These are phyloP conservation scores for Curvularia sp. DNA, from an alignment of 2,329 filamentous ascomycete species.

Conservation along the genomic window DNA sequence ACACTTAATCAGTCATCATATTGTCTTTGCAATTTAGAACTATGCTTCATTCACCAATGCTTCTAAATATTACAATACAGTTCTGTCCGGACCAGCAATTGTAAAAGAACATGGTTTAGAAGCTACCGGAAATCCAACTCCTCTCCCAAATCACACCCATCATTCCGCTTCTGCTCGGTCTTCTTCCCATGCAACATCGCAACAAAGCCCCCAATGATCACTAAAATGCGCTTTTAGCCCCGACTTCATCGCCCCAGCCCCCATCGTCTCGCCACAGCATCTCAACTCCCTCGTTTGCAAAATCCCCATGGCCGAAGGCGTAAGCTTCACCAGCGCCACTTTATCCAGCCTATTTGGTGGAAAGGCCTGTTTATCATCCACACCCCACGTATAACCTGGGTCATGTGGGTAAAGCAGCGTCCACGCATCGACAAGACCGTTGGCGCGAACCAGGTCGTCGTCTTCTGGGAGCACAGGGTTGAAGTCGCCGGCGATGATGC, in stretches of 20 bases:
- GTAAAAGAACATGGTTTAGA: too few relatives aligned
- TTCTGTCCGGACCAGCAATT: too few relatives aligned
- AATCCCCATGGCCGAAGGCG: conserved; percentile 1
- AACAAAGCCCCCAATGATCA: conserved; percentile 15
- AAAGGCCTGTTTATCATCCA: conserved; percentile 11
- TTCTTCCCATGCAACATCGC: conserved; percentile 6
- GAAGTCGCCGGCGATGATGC: conserved; percentile 12
- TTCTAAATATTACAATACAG: too few relatives aligned
- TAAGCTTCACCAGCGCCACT: conserved; percentile 3
- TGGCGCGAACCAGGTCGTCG: conserved; percentile 3
- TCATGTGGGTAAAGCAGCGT: not conserved
- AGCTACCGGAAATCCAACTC: too few relatives aligned
- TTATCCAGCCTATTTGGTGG: conserved; percentile 10
- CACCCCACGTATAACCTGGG: conserved; percentile 11
- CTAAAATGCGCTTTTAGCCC: conserved; percentile 3
- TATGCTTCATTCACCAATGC: too few relatives aligned
- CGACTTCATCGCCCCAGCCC: not conserved
- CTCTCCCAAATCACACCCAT: not conserved
- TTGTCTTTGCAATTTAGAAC: too few relatives aligned
- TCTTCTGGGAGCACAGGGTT: conserved; percentile 12
- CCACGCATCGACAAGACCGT: conserved; percentile 10
- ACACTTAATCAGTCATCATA: too few relatives aligned
- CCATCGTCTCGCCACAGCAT: not conserved
- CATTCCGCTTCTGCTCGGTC: not conserved
- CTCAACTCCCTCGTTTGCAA: conserved; percentile 4